Evolutionary conservation across 108 stramenopile genomes (phyloP), one percentile per base, ranked within the genome.

Genomic region (Cyclotella choctawhatcheeana): DNA sequence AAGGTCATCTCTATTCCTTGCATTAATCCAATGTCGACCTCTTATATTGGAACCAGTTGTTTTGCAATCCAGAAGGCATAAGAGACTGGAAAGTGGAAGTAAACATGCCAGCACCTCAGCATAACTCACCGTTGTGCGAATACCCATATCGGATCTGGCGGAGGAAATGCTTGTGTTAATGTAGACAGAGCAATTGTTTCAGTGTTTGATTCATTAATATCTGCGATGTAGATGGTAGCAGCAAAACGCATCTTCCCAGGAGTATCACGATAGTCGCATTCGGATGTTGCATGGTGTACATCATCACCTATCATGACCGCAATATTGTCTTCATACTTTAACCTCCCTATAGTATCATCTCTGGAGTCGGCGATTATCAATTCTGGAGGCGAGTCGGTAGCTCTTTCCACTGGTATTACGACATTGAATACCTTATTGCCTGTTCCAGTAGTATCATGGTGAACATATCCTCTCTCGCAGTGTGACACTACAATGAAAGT

Each of bases 401-500:
- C 85, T 5, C 65, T 40, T 2, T 77, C 33, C n/a, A 89, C 44
- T n/a, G 86, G 86, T 26, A 87, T 76, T 0, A 90, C 77, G 5
- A 87, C 55, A 60, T 90, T 87, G 55, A 80, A 86, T 1, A 69
- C 73, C 47, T 70, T 73, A 14, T 44, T 63, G 31, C 80, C 85
- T 0, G 85, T 76, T 6, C 48, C 60, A 43, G 44, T 58, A 5
- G 69, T 58, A 58, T 90, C 89, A 21, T 58, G 22, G 44, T 90
- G 89, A 25, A 86, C 67, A 58, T 64, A 79, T 5, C 74, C 77
- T 31, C 58, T 25, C 16, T 58, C 56, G 26, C 76, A 85, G 37
- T 86, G 70, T 10, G 71, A 74, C 7, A 85, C 86, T 13, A 64
- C 85, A n/a, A 90, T 84, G 59, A 86, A 84, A 1, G 81, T 77